Conservation (phyloP, 2,329 filamentous ascomycete genomes). For the Curvularia spicifera region DNA sequence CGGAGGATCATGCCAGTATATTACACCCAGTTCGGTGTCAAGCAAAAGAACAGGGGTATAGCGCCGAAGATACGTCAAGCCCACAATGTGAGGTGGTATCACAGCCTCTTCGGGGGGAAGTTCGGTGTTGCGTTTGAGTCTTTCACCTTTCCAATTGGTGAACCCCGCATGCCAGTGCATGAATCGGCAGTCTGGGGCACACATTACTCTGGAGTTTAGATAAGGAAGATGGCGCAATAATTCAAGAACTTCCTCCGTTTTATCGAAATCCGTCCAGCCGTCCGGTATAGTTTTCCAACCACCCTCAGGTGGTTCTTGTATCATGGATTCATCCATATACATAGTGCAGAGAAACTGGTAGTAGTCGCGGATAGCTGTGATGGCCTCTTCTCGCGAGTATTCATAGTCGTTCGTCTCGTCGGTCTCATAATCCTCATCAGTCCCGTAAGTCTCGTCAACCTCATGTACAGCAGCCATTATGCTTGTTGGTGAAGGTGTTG, state of each 20-base stretch:
- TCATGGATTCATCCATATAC: slow-evolving; percentile 17
- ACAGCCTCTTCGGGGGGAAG: slow-evolving; percentile 2
- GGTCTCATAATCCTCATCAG: too few species aligned
- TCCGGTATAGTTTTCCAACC: slow-evolving; percentile 19
- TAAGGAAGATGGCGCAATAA: slow-evolving; percentile 19
- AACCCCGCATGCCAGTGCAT: slow-evolving; percentile 2
- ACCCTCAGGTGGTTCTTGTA: slow-evolving; percentile 17
- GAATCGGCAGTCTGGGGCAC: slow-evolving; percentile 10
- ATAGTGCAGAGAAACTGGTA: slow-evolving; percentile 20
- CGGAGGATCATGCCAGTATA: slow-evolving; percentile 17
- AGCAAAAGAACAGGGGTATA: slow-evolving; percentile 6
- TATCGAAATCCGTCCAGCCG: slow-evolving; percentile 7
- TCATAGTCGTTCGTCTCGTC: too few species aligned
- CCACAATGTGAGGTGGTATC: slow-evolving; percentile 19
- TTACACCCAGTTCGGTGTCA: slow-evolving; percentile 16
- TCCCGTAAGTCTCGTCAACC: not conserved
- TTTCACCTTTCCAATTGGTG: slow-evolving; percentile 5
- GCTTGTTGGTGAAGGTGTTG: not conserved
- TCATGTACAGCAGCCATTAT: slow-evolving; percentile 8
- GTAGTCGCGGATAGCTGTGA: slow-evolving; percentile 16
- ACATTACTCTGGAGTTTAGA: not conserved
- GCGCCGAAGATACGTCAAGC: slow-evolving; percentile 6
- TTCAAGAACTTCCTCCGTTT: slow-evolving; percentile 18
- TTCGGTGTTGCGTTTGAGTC: not conserved
- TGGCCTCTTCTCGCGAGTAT: slow-evolving; percentile 17